phyloP scores from a whole-genome alignment of 129 eudicot genomes.

The Pulicaria dysenterica region DNA sequence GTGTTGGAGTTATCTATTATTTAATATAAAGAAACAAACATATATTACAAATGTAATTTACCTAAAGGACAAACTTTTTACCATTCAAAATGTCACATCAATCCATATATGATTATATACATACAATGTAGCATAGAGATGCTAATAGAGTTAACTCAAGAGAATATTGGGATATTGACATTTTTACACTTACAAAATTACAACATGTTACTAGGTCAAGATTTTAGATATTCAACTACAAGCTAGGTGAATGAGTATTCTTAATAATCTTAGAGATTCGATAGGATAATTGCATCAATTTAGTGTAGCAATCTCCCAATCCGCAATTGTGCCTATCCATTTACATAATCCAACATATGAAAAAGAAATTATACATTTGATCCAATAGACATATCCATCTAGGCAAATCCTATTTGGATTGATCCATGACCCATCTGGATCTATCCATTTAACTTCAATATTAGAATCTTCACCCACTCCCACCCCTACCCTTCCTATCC shows the following conservation, averaged over 20 bases:
- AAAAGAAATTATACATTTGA: neutral
- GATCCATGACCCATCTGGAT: too few species aligned
- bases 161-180: constrained; percentile 6
- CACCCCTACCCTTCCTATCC: too few species aligned
- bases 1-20: too few species aligned
- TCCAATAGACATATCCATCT: neutral
- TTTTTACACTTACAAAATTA: neutral
- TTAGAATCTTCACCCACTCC: too few species aligned
- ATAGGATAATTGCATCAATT: neutral
- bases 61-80: too few species aligned
- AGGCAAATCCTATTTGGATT: too few species aligned
- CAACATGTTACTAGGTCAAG: neutral
- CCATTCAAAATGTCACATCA: too few species aligned
- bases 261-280: neutral
- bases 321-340: neutral
- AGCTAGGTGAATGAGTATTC: neutral
- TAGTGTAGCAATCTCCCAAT: neutral
- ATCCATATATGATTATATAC: too few species aligned
- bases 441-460: too few species aligned
- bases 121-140: neutral
- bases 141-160: neutral
- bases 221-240: neutral
- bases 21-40: too few species aligned
- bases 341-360: neutral
- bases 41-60: too few species aligned